These are phyloP conservation scores for Lachnum nothofagi DNA, from an alignment of 2,329 filamentous ascomycete genomes.

Conservation along the genomic window DNA sequence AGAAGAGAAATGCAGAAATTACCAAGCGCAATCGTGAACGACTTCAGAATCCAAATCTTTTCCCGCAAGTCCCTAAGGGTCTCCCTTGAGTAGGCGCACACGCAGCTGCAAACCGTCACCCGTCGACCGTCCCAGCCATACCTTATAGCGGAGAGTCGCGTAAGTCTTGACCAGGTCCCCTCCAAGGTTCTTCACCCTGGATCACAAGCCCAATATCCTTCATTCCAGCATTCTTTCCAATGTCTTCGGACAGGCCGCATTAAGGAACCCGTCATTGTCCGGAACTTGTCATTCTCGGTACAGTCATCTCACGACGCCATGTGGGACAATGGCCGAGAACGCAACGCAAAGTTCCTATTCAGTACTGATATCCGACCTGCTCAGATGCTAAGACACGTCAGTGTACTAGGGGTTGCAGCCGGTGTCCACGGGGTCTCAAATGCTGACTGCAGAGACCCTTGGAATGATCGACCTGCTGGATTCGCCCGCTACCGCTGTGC, in stretches of 20 bases:
- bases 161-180: too few relatives aligned
- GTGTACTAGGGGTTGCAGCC: slow-evolving; percentile 2
- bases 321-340: slow-evolving; percentile 1
- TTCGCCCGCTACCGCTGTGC: slow-evolving; percentile 18
- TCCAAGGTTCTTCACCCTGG: too few relatives aligned
- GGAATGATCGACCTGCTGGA: slow-evolving; percentile 20
- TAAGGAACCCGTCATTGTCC: neutral
- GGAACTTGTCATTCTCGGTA: slow-evolving; percentile 4
- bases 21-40: slow-evolving; percentile 78
- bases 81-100: too few relatives aligned
- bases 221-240: too few relatives aligned
- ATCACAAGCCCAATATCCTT: too few relatives aligned
- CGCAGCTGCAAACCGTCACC: too few relatives aligned
- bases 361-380: slow-evolving; percentile 3
- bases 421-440: slow-evolving; percentile 9
- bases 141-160: too few relatives aligned
- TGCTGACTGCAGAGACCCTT: slow-evolving; percentile 20
- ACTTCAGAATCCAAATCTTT: slow-evolving; percentile 69
- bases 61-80: slow-evolving; percentile 76
- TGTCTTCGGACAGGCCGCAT: neutral
- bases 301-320: slow-evolving; percentile 19
- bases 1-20: slow-evolving; percentile 70
- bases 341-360: slow-evolving; percentile 6
- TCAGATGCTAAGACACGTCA: slow-evolving; percentile 16
- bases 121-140: too few relatives aligned